phyloP scores from a whole-genome alignment of 345 rosid species.

The Excoecaria cochinchinensis region DNA sequence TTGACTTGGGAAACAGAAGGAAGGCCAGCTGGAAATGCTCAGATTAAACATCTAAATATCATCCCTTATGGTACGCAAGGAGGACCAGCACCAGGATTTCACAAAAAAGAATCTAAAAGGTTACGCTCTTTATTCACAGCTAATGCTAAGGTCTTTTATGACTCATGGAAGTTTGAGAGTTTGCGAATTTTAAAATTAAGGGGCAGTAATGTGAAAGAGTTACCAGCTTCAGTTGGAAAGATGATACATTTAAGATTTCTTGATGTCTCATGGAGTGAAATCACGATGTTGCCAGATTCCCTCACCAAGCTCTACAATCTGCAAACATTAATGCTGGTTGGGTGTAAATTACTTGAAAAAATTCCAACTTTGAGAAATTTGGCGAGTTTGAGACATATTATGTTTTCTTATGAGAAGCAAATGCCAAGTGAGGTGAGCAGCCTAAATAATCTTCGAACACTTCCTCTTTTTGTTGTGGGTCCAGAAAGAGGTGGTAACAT shows the following conservation, averaged over 20 bases:
- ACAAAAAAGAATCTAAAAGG: background rate
- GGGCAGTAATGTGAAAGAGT: background rate
- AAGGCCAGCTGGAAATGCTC: background rate
- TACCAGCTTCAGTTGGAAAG: slow-evolving; percentile 13
- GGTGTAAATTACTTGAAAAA: background rate
- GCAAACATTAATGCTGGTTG: slow-evolving; percentile 10
- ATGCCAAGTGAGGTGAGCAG: slow-evolving; percentile 4
- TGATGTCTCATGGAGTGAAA: slow-evolving; percentile 8
- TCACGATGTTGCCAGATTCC: background rate
- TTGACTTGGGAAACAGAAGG: background rate
- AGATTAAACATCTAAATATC: background rate
- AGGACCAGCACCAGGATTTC: too few species aligned
- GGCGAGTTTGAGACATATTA: background rate
- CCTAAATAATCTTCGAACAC: background rate
- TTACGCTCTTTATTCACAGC: background rate
- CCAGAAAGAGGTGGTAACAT: background rate
- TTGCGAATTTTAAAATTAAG: background rate
- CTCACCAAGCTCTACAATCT: slow-evolving; percentile 23
- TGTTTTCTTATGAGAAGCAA: background rate
- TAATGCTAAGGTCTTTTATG: background rate
- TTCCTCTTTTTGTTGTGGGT: slow-evolving; percentile 1
- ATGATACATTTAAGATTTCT: slow-evolving; percentile 24
- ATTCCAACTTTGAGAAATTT: slow-evolving; percentile 9
- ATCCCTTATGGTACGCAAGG: too few species aligned
- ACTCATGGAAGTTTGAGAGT: background rate